Evolutionary conservation across 495 filamentous ascomycete genomes (phyloP), one percentile per base, ranked within the genome.

Genomic region (Hypoxylon intermedium): DNA sequence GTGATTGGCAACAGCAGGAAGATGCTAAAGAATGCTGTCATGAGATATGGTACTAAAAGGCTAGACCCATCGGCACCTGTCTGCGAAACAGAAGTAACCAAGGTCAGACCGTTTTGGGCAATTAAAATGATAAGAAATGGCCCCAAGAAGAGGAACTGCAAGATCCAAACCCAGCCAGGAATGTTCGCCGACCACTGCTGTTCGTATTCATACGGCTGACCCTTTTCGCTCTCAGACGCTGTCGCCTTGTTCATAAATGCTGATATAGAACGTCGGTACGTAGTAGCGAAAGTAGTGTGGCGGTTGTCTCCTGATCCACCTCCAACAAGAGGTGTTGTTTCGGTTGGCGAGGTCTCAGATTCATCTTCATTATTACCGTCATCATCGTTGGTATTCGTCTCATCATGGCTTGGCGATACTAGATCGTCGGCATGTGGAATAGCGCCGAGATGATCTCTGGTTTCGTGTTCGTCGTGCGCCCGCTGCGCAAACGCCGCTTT

Each of bases 171-270:
- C 88, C 88, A 96, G 23, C 80, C 81, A 1, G 91, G 93, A 33
- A 98, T 70, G 16, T 82, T 78, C 19, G 81, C 83, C 58, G 89
- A 93, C 94, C 94, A 98, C 3, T 80, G 67, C 68, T 98, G 94
- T 67, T 98, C 93, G 40, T 82, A 75, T n/a, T 83, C 84, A 60
- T 89, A 96, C 4, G 89, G 80, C 61, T 21, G 72, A 43, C 45
- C 50, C 21, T 64, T 62, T 1, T 58, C 52, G 1, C 52, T 49
- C 9, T 70, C 63, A 20, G 55, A 42, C 24, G 69, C 65, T 52
- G 59, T 71, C 33, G 72, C 67, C 6, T 67, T 67, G 42, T 67
- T 70, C 9, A 73, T 70, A 26, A 75, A 28, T n/a, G 75, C 66
- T 53, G 62, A 80, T 70, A 72, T 78, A 69, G 67, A 79, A 57